These are phyloP conservation scores for Jaenimonas drosophilae DNA, from an alignment of 208 protist genomes.

Conservation along the genomic window DNA sequence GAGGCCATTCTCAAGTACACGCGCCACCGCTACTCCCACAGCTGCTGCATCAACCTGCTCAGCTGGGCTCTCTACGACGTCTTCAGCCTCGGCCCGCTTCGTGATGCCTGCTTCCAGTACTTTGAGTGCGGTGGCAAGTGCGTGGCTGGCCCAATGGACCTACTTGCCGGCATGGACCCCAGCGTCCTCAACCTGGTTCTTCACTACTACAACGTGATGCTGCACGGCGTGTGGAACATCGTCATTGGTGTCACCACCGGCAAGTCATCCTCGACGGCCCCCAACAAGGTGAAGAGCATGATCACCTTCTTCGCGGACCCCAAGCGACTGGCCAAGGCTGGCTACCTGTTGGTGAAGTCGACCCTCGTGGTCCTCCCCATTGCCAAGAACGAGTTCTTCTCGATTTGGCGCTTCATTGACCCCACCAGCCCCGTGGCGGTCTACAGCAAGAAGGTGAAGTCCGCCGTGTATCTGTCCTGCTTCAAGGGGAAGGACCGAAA, in stretches of 20 bases:
- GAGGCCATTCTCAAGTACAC: constrained; percentile 41
- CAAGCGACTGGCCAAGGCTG: constrained; percentile 33
- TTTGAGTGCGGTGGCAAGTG: constrained; percentile 81
- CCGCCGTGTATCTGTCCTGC: constrained; percentile 33
- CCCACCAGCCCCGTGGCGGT: constrained; percentile 57
- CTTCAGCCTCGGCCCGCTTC: constrained; percentile 55
- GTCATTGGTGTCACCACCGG: constrained; percentile 29
- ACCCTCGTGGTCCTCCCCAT: constrained; percentile 43
- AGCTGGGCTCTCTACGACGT: constrained; percentile 88
- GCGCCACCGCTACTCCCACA: constrained; percentile 49
- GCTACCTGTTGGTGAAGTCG: constrained; percentile 48
- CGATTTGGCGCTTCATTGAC: constrained; percentile 69
- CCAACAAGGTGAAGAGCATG: constrained; percentile 35
- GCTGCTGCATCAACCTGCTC: constrained; percentile 87
- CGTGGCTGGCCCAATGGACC: constrained; percentile 70
- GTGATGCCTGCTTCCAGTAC: constrained; percentile 89
- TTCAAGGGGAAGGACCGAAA: constrained; percentile 57
- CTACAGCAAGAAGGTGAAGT: constrained; percentile 53
- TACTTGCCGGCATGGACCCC: constrained; percentile 71
- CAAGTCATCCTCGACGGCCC: constrained; percentile 5
- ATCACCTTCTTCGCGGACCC: constrained; percentile 45
- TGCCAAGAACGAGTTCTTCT: constrained; percentile 73
- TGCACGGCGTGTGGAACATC: constrained; percentile 36
- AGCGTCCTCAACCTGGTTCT: constrained; percentile 50
- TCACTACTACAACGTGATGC: constrained; percentile 86